Evolutionary conservation across 306 rosid species (phyloP).

Genomic region (Dicorynia guianensis): DNA sequence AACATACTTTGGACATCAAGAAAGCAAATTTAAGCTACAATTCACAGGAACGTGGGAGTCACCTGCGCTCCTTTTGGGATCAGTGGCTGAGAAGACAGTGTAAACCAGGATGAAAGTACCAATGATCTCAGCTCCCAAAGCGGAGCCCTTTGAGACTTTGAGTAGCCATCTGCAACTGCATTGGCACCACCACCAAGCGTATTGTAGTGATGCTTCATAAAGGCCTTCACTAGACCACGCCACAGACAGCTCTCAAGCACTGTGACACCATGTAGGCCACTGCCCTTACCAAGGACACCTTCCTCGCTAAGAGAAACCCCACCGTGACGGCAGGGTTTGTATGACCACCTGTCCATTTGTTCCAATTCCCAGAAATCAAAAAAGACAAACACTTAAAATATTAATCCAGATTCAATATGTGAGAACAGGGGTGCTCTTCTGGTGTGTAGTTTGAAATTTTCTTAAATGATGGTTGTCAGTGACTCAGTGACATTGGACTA

Average conservation of each 20-base stretch:
- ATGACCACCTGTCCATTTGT: no score
- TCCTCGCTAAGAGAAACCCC: neutral
- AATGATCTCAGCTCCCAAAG: neutral
- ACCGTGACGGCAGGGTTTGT: no score
- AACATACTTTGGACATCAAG: no score
- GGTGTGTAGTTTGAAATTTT: no score
- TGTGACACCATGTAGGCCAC: neutral
- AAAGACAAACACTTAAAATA: no score
- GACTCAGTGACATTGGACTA: no score
- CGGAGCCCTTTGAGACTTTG: neutral
- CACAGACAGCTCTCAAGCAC: neutral
- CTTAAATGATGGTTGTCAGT: no score
- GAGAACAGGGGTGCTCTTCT: no score
- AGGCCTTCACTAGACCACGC: neutral
- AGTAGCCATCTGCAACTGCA: neutral
- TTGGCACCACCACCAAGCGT: neutral
- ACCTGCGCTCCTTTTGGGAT: constrained; percentile 12
- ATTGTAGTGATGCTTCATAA: neutral
- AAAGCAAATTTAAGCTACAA: neutral
- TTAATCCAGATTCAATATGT: no score
- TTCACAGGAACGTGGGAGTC: constrained; percentile 21
- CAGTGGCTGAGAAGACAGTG: constrained; percentile 27
- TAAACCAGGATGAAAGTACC: constrained; percentile 14
- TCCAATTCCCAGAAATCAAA: no score
- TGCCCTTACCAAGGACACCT: neutral